Conservation (phyloP, 257 asterid species). For the Solanum pinnatisectum region DNA sequence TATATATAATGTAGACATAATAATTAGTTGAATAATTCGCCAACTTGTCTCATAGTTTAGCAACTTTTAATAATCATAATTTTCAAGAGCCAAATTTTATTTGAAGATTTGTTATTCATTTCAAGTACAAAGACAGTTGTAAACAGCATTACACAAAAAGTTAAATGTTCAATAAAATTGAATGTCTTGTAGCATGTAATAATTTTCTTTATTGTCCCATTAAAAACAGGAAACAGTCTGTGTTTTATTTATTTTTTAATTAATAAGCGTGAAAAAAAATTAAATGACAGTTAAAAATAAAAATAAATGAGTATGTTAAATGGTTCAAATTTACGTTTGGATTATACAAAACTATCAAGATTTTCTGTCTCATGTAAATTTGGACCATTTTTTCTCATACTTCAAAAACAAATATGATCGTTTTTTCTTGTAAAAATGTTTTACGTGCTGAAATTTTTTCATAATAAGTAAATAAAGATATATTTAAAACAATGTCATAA, state of each 20-base stretch:
- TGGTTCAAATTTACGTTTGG: neutral
- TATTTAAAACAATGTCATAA: neutral
- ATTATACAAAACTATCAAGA: neutral
- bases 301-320: neutral
- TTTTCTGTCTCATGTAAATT: neutral
- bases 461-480: neutral
- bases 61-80: neutral
- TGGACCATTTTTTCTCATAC: neutral
- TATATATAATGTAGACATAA: neutral
- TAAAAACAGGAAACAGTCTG: neutral
- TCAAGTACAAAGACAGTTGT: neutral
- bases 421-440: neutral
- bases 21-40: neutral
- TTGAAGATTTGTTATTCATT: neutral
- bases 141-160: neutral
- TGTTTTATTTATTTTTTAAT: neutral
- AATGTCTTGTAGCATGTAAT: neutral
- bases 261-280: neutral
- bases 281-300: neutral
- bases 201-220: neutral
- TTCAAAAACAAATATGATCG: neutral
- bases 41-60: neutral
- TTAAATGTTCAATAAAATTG: neutral
- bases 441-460: neutral
- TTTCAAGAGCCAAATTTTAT: neutral